Base-by-base conservation (phyloP, 495 filamentous ascomycete genomes). In the Lepraria neglecta region DNA sequence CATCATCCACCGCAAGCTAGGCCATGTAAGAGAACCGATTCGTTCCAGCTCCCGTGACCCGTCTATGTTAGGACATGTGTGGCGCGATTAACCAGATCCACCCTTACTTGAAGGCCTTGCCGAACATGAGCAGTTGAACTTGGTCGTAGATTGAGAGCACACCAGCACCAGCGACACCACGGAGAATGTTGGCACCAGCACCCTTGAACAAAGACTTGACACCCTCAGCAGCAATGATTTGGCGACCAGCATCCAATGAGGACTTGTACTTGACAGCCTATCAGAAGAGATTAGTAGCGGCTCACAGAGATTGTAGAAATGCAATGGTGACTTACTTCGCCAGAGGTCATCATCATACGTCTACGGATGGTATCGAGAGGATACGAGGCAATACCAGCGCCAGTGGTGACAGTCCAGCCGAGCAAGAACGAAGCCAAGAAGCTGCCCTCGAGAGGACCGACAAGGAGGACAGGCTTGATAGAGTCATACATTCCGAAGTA, bases 401-500 rank as follows among this genome's bases (percentile, higher is more conserved):
- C 92, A 79, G 95, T 98, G 79, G 94, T 97, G 83, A 98, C 95
- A 81, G 84, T 83, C 94, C 94, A 98, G 76, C 94, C 95, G 82
- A 98, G 92, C 72, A 84, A 70, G 91, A 97, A 98, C 59, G 94
- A 97, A 75, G 94, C 94, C 68, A 97, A 79, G 91, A 98, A 98
- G 87, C 91, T 96, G 81, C 91, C 90, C 81, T 91, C 87, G 71
- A 98, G 91, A 73, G 82, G 63, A 73, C 94, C 94, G 75, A 88
- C 84, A 57, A 98, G 90, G 78, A 97, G 75, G 77, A 97, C 89
- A 69, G 94, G 94, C 90, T 98, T 98, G 84, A 98, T 87, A 68
- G 94, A 98, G 81, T 97, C 94, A 91, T 98, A 97, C 88, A 98
- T 89, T 75, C 94, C 94, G 87, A 98, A 98, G 90, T 98, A 98